Base-by-base conservation (phyloP, 257 asterid genomes). In the Penstemon barbatus region DNA sequence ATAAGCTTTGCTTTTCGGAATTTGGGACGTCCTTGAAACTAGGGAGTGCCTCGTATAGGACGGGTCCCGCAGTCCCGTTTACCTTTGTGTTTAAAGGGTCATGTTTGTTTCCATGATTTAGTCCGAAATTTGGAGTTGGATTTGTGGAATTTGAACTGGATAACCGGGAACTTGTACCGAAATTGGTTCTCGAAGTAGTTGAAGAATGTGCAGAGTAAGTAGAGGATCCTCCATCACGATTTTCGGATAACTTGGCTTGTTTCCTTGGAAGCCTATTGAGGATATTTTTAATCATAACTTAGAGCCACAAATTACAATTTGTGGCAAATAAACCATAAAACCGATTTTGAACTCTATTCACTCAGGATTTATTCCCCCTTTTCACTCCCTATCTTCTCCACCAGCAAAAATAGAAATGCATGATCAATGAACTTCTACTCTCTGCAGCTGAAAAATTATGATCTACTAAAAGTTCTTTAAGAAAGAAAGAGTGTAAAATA, bases 261-360 rank as follows among this genome's bases (percentile, higher is more conserved):
- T 89, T 89, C 78, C 87, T 77, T 2, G 96, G 96, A 68, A 89
- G 85, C 87, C 81, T 83, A 80, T 85, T 89, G 43, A 89, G 86
- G 68, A 89, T 83, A 61, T 87, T 89, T 71, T 87, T 89, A 67
- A 89, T 83, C 96, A 89, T 89, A 68, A 74, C 86, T 85, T 40
- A 44, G 63, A 55, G 51, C 68, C 73, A 69, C 66, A 64, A 72
- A 68, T 69, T 54, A 64, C 82, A 78, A 62, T 62, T 65, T 33
- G 53, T 19, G 25, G 49, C 13, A 53, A 71, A 57, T 40, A 57
- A 72, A 74, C 69, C 70, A 74, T 66, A 57, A 75, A 54, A 65
- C 62, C 51, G 63, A 66, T 44, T 56, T 54, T 39, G 44, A 63
- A 25, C 13, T 48, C 67, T 56, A 55, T 12, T 71, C 77, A 57